A percentile compares a stretch with the other conserved stretches of the same genome.
Evolutionary conservation across 106 monocot genomes (phyloP).

Genomic region (Acorus calamus): DNA sequence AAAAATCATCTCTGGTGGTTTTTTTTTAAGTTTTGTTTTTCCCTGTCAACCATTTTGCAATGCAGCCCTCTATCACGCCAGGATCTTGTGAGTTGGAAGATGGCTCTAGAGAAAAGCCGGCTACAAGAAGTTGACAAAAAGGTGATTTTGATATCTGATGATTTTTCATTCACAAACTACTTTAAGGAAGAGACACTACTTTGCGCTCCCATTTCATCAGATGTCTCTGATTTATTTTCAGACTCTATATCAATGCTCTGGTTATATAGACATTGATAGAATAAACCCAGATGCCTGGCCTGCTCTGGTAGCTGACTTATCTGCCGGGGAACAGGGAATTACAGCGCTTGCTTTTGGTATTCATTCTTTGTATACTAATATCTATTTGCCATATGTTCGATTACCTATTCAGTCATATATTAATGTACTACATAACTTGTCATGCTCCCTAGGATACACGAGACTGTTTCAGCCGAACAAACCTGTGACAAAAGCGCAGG

Average conservation of each 20-base stretch:
- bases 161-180: not conserved
- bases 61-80: conserved; percentile 89
- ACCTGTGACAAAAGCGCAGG: conserved; percentile 95
- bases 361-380: not conserved
- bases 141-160: conserved; percentile 23
- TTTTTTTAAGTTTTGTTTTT: too few species aligned
- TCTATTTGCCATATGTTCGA: not conserved
- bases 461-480: conserved; percentile 91
- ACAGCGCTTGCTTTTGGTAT: conserved; percentile 92
- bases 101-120: conserved; percentile 72
- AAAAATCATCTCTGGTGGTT: not conserved
- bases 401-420: not conserved
- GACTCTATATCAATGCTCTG: conserved; percentile 55
- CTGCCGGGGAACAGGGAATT: conserved; percentile 84
- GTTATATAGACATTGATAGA: conserved; percentile 86
- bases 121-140: conserved; percentile 83
- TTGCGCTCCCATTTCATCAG: not conserved
- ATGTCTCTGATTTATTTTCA: conserved; percentile 19
- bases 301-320: conserved; percentile 75
- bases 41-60: not conserved
- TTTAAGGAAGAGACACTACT: not conserved
- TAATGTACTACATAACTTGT: not conserved
- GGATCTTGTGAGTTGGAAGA: conserved; percentile 98
- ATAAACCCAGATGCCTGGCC: conserved; percentile 90
- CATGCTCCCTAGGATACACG: conserved; percentile 57